Evolutionary conservation across 1,139 yeast species (phyloP).

Genomic region (Debaryomyces subglobosus): DNA sequence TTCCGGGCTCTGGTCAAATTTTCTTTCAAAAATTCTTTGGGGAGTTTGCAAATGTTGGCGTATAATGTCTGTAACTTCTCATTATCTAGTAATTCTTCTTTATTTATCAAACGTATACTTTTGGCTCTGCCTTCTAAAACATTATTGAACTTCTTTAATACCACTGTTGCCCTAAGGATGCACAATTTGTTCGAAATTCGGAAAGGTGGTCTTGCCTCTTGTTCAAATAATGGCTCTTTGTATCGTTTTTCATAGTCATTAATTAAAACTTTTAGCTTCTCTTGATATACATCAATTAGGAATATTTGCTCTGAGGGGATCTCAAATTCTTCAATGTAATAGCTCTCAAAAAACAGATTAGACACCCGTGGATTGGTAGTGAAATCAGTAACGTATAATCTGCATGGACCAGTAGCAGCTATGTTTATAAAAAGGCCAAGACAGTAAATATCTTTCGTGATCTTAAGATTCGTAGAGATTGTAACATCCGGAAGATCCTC

Average conservation of each 20-base stretch:
- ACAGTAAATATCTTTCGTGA: constrained; percentile 11
- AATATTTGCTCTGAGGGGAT: constrained; percentile 12
- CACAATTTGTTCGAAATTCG: constrained; percentile 11
- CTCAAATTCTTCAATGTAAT: constrained; percentile 8
- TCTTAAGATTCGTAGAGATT: background rate
- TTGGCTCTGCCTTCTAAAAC: constrained; percentile 13
- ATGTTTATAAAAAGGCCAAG: constrained; percentile 12
- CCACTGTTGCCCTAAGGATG: constrained; percentile 8
- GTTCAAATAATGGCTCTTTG: constrained; percentile 10
- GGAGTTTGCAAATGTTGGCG: constrained; percentile 1
- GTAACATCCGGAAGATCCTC: constrained; percentile 11
- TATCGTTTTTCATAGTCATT: constrained; percentile 9
- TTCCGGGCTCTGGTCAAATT: constrained; percentile 1
- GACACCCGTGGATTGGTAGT: constrained; percentile 17
- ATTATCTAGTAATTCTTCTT: background rate
- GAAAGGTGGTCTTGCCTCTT: constrained; percentile 1
- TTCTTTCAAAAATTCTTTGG: background rate
- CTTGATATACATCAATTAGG: constrained; percentile 16
- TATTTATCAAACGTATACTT: constrained; percentile 1
- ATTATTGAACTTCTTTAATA: constrained; percentile 11
- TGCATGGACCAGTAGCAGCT: constrained; percentile 11
- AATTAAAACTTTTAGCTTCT: constrained; percentile 11
- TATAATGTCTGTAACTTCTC: constrained; percentile 2
- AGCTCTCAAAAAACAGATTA: constrained; percentile 7
- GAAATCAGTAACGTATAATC: constrained; percentile 25